Conservation (phyloP, 2,329 filamentous ascomycete genomes). For the Parafenestella ontariensis region DNA sequence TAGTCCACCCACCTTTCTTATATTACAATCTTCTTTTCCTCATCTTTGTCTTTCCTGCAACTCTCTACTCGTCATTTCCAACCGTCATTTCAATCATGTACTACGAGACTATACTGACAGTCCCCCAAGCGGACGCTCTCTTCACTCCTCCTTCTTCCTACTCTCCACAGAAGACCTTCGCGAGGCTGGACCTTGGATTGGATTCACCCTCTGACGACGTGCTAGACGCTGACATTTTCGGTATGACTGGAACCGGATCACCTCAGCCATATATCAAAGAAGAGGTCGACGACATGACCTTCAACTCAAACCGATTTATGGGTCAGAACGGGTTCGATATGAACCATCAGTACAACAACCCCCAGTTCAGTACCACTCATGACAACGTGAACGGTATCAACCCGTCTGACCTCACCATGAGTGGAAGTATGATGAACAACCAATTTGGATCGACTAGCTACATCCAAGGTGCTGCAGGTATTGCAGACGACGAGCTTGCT, state of each 20-base stretch:
- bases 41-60: slow-evolving; percentile 6
- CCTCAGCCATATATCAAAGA: slow-evolving; percentile 71
- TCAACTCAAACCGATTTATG: slow-evolving; percentile 58
- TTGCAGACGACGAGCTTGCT: slow-evolving; percentile 87
- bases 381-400: slow-evolving; percentile 65
- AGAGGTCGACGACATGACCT: slow-evolving; percentile 69
- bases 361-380: slow-evolving; percentile 56
- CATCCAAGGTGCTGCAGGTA: slow-evolving; percentile 77
- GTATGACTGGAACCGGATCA: slow-evolving; percentile 63
- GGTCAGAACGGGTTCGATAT: slow-evolving; percentile 60
- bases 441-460: slow-evolving; percentile 72
- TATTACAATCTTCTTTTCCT: slow-evolving; percentile 23
- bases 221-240: slow-evolving; percentile 54
- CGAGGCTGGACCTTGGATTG: slow-evolving; percentile 48
- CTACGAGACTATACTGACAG: slow-evolving; percentile 47
- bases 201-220: slow-evolving; percentile 51
- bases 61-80: slow-evolving; percentile 20
- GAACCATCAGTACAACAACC: slow-evolving; percentile 56
- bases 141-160: slow-evolving; percentile 52
- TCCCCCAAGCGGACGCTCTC: slow-evolving; percentile 52
- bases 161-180: slow-evolving; percentile 48
- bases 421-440: slow-evolving; percentile 63
- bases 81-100: slow-evolving; percentile 38
- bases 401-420: slow-evolving; percentile 83
- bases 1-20: slow-evolving; percentile 25